Conservation (phyloP, 768 basidiomycete species). For the Amanita rubescens region DNA sequence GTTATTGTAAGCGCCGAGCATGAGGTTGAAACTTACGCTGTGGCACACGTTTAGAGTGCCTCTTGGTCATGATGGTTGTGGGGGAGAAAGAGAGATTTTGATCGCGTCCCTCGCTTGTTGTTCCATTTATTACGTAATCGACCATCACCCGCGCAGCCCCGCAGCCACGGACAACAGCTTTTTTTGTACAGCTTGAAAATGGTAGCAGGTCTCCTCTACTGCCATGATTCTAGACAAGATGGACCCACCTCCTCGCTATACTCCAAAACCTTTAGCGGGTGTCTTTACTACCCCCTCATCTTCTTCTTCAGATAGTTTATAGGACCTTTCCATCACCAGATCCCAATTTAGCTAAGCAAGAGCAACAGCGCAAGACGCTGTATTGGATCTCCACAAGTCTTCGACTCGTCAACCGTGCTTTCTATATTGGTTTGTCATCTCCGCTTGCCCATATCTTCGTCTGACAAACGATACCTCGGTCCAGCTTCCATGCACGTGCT, state of each 20-base stretch:
- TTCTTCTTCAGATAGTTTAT: conserved; percentile 66
- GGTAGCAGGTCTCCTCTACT: neutral
- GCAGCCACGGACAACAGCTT: conserved; percentile 1
- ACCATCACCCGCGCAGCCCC: neutral
- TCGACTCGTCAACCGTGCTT: conserved; percentile 53
- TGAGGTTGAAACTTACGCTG: neutral
- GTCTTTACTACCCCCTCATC: conserved; percentile 44
- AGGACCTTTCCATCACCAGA: conserved; percentile 46
- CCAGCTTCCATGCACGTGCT: conserved; percentile 74
- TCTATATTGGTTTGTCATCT: conserved; percentile 53
- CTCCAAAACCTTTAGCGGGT: conserved; percentile 10
- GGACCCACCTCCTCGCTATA: conserved; percentile 10
- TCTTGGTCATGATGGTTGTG: conserved; percentile 8
- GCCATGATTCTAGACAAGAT: conserved; percentile 7
- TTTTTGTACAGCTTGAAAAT: conserved; percentile 2
- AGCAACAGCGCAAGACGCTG: conserved; percentile 56
- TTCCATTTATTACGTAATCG: conserved; percentile 1
- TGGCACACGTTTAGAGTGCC: conserved; percentile 5
- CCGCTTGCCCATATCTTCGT: neutral
- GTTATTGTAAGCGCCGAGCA: neutral
- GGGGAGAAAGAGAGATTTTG: conserved; percentile 7
- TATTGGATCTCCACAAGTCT: conserved; percentile 64
- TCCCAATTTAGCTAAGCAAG: conserved; percentile 32
- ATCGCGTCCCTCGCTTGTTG: neutral
- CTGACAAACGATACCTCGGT: conserved; percentile 16